A percentile compares a stretch with the other conserved stretches of the same genome.
Conservation (phyloP, 2,329 filamentous ascomycete species). For the Pseudonectria foliicola region DNA sequence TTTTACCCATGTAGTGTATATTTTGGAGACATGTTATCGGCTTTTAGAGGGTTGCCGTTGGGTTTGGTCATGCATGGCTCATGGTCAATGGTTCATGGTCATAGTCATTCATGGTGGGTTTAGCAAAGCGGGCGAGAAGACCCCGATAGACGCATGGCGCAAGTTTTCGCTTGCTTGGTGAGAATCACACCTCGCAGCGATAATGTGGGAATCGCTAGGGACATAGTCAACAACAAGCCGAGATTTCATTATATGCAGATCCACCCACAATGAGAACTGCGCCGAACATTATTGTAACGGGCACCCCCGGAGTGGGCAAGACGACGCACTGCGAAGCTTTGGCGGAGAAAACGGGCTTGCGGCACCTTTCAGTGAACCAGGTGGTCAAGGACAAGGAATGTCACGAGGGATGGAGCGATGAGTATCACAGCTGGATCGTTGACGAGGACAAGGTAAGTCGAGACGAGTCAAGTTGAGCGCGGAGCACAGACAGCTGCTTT, state of each 20-base stretch:
- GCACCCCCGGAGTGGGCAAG: conserved; percentile 93
- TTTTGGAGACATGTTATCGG: no score
- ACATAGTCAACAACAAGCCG: no score
- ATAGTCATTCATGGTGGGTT: no score
- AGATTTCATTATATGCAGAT: no score
- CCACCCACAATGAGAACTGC: conserved; percentile 36
- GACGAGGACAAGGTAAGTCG: conserved; percentile 82
- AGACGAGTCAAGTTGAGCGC: neutral
- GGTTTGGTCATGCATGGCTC: no score
- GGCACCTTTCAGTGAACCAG: conserved; percentile 82
- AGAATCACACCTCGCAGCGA: no score
- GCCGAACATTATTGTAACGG: conserved; percentile 92
- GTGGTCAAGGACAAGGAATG: conserved; percentile 84
- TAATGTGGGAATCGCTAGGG: conserved; percentile 15
- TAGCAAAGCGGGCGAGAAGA: no score
- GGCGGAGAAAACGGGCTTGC: conserved; percentile 66
- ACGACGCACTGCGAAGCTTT: conserved; percentile 84
- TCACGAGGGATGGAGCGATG: conserved; percentile 81
- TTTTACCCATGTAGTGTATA: no score
- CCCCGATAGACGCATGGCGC: no score
- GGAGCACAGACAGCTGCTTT: conserved; percentile 2
- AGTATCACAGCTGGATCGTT: conserved; percentile 82
- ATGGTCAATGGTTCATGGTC: no score
- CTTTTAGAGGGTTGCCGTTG: no score
- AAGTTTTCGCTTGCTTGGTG: no score